Conservation (phyloP, 2,329 filamentous ascomycete species). For the Penicillium janthinellum region DNA sequence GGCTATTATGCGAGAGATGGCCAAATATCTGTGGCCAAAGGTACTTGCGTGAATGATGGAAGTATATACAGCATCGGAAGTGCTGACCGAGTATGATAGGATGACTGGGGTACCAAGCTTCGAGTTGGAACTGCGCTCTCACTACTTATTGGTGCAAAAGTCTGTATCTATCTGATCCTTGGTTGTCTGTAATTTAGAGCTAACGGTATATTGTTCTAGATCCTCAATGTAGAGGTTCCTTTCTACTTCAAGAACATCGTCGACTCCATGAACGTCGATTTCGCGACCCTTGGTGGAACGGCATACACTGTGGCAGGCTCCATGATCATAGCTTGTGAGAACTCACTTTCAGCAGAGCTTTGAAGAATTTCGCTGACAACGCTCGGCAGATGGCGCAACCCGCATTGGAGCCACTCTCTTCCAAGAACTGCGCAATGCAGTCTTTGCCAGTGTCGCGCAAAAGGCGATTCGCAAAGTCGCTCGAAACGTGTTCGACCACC, state of each 20-base stretch:
- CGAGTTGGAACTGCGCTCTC: slow-evolving; percentile 83
- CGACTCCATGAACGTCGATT: slow-evolving; percentile 96
- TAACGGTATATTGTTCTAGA: slow-evolving; percentile 62
- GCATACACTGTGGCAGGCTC: slow-evolving; percentile 85
- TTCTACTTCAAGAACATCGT: slow-evolving; percentile 99
- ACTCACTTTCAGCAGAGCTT: neutral
- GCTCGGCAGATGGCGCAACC: slow-evolving; percentile 70
- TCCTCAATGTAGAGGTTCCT: slow-evolving; percentile 94
- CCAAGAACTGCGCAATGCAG: slow-evolving; percentile 90
- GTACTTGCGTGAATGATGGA: slow-evolving; percentile 32
- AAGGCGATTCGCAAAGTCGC: slow-evolving; percentile 93
- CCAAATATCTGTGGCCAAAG: slow-evolving; percentile 93
- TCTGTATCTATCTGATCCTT: neutral
- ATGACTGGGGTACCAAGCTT: slow-evolving; percentile 77
- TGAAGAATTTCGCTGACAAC: slow-evolving; percentile 4
- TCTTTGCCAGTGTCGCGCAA: slow-evolving; percentile 95
- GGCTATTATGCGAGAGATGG: slow-evolving; percentile 99
- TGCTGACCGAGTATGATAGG: slow-evolving; percentile 42
- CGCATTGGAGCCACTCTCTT: slow-evolving; percentile 87
- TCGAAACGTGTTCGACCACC: slow-evolving; percentile 86
- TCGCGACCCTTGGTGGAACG: slow-evolving; percentile 81
- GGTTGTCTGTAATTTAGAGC: slow-evolving; percentile 56
- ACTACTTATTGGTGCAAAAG: slow-evolving; percentile 61
- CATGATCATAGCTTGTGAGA: slow-evolving; percentile 82
- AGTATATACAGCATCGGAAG: slow-evolving; percentile 4